Evolutionary conservation across 108 stramenopile species (phyloP).

Genomic region (Ochromonas danica): DNA sequence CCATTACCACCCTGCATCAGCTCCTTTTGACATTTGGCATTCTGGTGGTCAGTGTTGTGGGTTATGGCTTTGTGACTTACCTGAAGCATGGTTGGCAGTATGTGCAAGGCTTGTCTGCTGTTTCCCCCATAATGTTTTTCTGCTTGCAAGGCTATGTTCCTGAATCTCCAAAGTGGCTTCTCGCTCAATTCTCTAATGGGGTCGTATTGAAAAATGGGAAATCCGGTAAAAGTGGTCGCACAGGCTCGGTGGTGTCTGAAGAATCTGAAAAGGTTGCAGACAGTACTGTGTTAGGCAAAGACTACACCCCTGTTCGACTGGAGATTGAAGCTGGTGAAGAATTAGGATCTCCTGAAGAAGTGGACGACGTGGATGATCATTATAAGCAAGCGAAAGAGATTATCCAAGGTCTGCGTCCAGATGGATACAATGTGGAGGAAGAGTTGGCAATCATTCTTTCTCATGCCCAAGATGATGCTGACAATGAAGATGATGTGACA

Average conservation of each 20-base stretch:
- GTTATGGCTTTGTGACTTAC: conserved; percentile 50
- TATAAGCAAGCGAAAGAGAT: neutral
- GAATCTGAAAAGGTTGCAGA: neutral
- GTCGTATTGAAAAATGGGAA: neutral
- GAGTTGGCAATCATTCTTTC: conserved; percentile 25
- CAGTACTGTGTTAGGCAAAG: neutral
- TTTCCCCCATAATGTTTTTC: conserved; percentile 37
- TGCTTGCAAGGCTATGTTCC: conserved; percentile 36
- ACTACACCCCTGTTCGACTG: too few relatives aligned
- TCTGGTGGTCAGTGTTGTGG: conserved; percentile 41
- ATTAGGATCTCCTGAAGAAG: too few relatives aligned
- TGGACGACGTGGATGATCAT: too few relatives aligned
- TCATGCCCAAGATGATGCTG: too few relatives aligned
- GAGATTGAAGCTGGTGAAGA: too few relatives aligned
- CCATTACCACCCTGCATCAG: conserved; percentile 29
- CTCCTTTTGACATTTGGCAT: conserved; percentile 55
- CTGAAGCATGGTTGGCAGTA: conserved; percentile 50
- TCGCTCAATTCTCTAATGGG: neutral
- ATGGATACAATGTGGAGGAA: conserved; percentile 12
- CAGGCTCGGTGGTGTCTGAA: too few relatives aligned
- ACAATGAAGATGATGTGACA: conserved; percentile 18
- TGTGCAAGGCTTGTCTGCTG: conserved; percentile 40
- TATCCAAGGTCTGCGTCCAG: conserved; percentile 32
- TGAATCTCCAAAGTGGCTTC: conserved; percentile 53
- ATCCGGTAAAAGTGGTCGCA: neutral